These are phyloP conservation scores for Paratinospora sagittata DNA, from an alignment of 164 flowering plant species.

Conservation along the genomic window DNA sequence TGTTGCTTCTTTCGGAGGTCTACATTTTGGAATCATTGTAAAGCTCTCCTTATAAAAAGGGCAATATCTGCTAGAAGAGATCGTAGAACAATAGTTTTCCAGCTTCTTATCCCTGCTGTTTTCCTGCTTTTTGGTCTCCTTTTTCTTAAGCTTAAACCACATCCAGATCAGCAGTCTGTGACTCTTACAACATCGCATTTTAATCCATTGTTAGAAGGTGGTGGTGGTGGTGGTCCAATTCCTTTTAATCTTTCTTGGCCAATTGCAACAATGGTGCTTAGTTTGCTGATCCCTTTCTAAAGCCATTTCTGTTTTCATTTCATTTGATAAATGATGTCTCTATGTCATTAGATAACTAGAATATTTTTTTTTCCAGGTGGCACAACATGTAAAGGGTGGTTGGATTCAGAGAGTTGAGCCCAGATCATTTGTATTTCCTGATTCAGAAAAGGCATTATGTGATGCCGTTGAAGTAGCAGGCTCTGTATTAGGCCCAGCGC, in stretches of 20 bases:
- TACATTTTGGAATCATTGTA: slow-evolving; percentile 77
- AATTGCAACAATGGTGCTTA: slow-evolving; percentile 55
- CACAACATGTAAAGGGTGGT: slow-evolving; percentile 68
- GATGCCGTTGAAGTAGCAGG: slow-evolving; percentile 93
- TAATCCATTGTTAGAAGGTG: slow-evolving; percentile 84
- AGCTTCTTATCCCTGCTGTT: slow-evolving; percentile 83
- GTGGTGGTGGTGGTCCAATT: slow-evolving; percentile 97
- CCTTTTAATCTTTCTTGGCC: slow-evolving; percentile 76
- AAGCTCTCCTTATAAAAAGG: slow-evolving; percentile 81
- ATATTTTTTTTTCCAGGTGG: slow-evolving; percentile 47
- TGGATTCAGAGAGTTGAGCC: slow-evolving; percentile 73
- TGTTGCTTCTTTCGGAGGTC: slow-evolving; percentile 50
- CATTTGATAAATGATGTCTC: background rate
- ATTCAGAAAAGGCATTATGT: slow-evolving; percentile 57
- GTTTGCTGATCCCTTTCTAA: no score
- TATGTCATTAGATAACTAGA: background rate
- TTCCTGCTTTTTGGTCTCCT: slow-evolving; percentile 88
- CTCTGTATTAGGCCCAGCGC: slow-evolving; percentile 63
- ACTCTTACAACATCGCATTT: slow-evolving; percentile 81
- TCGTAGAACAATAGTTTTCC: slow-evolving; percentile 78
- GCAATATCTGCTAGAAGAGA: slow-evolving; percentile 80
- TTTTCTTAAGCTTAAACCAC: slow-evolving; percentile 82
- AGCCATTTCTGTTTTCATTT: background rate
- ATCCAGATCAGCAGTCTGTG: slow-evolving; percentile 83
- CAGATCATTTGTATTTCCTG: slow-evolving; percentile 64